Evolutionary conservation across 305 asterid species (phyloP), one percentile per base, ranked within the genome.

Genomic region (Withania somnifera): DNA sequence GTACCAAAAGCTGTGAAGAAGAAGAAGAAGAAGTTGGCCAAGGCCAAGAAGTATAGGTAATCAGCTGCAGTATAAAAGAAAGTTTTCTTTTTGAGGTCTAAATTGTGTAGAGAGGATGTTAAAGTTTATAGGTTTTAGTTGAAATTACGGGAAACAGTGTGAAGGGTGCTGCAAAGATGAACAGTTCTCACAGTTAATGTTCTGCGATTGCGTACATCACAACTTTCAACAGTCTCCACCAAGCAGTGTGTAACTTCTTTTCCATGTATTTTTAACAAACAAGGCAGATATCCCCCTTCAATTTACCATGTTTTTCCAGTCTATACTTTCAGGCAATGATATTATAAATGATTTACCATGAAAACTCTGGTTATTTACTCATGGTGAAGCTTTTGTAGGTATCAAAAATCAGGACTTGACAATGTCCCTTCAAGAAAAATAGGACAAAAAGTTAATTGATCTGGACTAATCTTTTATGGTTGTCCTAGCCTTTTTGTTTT

Each of bases 11-110:
- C 97, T 56, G 84, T 89, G 66, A 95, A 94, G 90, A 93, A 93
- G 92, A 95, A 92, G 68, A 95, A 93, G 91, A 95, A 91, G 76
- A 95, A 94, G 89, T 86, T 92, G 85, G 97, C 97, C 0, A 95
- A 94, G 82, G 97, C 97, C 83, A 95, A 94, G 92, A 94, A 93
- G 85, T 42, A 83, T 64, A 80, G 98, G 64, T 93, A 87, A 82
- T 24, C 26, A 73, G 19, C 57, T 71, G 78, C 32, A 71, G 17
- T 73, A 13, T 51, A 50, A 28, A 17, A 52, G 45, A 75, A 50
- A 50, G 61, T 75, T 73, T 6, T 50, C 63, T 50, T 40, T n/a
- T 28, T 26, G 61, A 50, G 80, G 80, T 75, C 17, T 28, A 17
- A 9, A 26, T 50, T 17, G 42, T 47, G 79, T 9, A 47, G 79